Evolutionary conservation across 495 filamentous ascomycete genomes (phyloP), one percentile per base, ranked within the genome.

Genomic region (Sphaerosporella brunnea): DNA sequence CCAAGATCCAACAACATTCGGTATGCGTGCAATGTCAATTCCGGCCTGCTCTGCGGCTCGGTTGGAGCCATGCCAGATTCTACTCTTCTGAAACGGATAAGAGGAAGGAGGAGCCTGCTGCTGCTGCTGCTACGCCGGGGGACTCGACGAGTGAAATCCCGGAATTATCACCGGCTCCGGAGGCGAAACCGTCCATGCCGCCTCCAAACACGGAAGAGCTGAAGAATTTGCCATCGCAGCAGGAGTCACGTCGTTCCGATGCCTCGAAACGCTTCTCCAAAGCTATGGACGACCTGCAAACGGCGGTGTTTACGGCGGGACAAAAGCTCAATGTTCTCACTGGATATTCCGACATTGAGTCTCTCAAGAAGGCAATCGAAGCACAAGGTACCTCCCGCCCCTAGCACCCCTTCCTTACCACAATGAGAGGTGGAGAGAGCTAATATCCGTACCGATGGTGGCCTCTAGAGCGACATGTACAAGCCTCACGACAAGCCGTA

Each of bases 281-380:
- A 40, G 63, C 93, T 54, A 93, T 95, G 83, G 90, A 97, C 64
- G 74, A 82, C 50, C 60, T 94, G 20, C 84, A 93, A 59, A 75
- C 82, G 20, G 84, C 86, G 51, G 68, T 86, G 26, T 82, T 92
- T 52, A 72, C 77, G 45, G 85, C 85, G 9, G 80, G 82, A 3
- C 86, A 93, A 59, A 79, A 78, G 47, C 71, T 97, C 63, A 96
- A 96, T 63, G 81, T 83, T 56, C 69, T 93, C 39, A 97, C 92
- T 1, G 92, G 92, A 10, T 97, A 97, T 71, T 79, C 82, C 1
- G 79, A 80, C 28, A 97, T 97, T 63, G 90, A 94, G 60, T 67
- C 77, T 9, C 69, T 97, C 40, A 87, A 93, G 60, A 64, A 66
- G 3, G 71, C 77, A 13, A 94, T 96, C 62, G 69, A 73, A 18